Conservation (phyloP, 495 filamentous ascomycete species). For the Penicillium daleae region DNA sequence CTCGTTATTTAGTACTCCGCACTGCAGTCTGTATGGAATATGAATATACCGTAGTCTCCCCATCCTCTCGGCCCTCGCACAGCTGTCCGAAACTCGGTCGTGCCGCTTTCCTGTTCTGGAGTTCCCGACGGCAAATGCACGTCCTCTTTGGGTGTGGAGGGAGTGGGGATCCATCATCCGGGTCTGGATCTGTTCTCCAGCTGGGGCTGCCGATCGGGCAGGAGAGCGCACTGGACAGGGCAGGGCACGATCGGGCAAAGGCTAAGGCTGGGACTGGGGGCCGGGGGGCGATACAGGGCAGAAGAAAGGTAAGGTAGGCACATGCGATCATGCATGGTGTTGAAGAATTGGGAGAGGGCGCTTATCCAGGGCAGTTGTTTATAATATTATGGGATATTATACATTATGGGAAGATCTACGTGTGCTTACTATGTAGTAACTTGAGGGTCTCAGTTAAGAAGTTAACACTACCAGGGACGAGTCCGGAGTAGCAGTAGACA, state of each 20-base stretch:
- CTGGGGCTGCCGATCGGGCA: constrained; percentile 31
- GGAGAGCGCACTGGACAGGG: constrained; percentile 7
- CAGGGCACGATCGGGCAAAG: neutral
- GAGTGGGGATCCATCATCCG: neutral
- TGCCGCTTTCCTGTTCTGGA: constrained; percentile 30
- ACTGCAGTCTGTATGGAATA: too few species aligned
- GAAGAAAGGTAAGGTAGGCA: neutral
- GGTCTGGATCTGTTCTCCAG: constrained; percentile 11
- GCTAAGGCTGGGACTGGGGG: neutral
- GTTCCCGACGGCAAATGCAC: constrained; percentile 27
- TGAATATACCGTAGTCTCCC: too few species aligned
- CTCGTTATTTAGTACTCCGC: neutral
- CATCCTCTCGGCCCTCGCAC: constrained; percentile 7
- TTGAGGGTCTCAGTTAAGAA: neutral
- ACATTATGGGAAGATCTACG: neutral
- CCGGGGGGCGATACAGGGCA: neutral
- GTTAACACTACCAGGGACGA: too few species aligned
- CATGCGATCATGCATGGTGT: too few species aligned
- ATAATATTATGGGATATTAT: neutral
- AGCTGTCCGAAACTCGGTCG: constrained; percentile 25
- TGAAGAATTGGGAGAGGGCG: neutral
- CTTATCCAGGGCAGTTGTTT: neutral
- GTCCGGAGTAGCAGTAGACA: too few species aligned
- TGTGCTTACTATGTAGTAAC: neutral
- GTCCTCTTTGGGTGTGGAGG: neutral